Base-by-base conservation (phyloP, 2,329 filamentous ascomycete genomes). In the Talaromyces sp. region DNA sequence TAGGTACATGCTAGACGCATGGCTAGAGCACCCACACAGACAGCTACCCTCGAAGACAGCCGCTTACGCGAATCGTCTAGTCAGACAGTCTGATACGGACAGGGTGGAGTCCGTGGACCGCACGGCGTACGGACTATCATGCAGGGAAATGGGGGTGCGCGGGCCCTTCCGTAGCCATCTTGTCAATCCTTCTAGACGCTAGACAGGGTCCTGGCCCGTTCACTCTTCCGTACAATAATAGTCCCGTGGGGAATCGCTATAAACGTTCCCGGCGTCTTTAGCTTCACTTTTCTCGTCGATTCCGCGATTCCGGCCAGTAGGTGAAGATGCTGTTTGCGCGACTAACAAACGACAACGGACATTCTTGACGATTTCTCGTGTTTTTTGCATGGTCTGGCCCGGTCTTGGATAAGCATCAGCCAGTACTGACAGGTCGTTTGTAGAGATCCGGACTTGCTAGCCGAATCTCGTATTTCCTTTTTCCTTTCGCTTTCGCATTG, bases 241-340 rank as follows among this genome's bases (percentile, higher is more conserved):
- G 56, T 59, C 56, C 25, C 56, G 45, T 63, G 61, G 61, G 61
- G 61, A 63, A 63, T 50, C 45, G 35, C 8, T 41, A 27, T 17
- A 25, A 10, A 63, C 39, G 13, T 47, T 63, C 57, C 61, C 61
- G 61, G 61, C 49, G n/a, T 43, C 61, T 39, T 27, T 41, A 57
- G 56, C 22, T 59, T 43, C 3, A 10, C 22, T 43, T n/a, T 33
- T 33, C 19, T 22, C 9, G 31, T 15, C 22, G 25, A 13, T 43
- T 43, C 50, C 47, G 19, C 19, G n/a, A 17, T 39, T 52, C 59
- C 59, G 61, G 41, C 25, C 57, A 31, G 52, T 37, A 22, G 52
- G 22, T 56, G 33, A 56, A 25, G 31, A 37, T 56, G 50, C 9
- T 35, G n/a, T 37, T 22, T 15, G 31, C 31, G n/a, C n/a, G 27